Evolutionary conservation across 306 rosid species (phyloP).

Genomic region (Vigna hirtella): DNA sequence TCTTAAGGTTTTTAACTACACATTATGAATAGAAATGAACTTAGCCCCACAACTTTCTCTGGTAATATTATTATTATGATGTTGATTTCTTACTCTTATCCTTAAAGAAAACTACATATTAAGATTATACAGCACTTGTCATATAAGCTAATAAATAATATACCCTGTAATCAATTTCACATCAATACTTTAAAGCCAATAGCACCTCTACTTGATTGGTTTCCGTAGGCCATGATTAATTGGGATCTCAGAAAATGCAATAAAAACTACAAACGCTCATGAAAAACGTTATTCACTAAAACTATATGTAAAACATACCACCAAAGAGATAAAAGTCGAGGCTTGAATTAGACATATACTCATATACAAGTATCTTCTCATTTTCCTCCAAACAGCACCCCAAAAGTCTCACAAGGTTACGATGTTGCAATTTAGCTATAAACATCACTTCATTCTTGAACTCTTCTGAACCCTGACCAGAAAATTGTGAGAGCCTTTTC

Average conservation of each 20-base stretch:
- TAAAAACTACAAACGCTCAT: not conserved
- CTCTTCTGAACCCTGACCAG: conserved; percentile 67
- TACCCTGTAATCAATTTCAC: not conserved
- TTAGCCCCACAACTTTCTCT: not conserved
- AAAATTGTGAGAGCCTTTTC: conserved; percentile 61
- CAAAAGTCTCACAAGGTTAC: conserved; percentile 67
- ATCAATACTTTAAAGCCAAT: not conserved
- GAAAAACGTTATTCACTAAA: not conserved
- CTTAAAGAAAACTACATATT: not conserved
- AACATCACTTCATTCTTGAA: conserved; percentile 61
- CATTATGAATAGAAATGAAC: not conserved
- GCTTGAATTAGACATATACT: conserved; percentile 61
- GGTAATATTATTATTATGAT: not conserved
- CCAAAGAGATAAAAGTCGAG: conserved; percentile 59
- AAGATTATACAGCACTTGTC: not conserved
- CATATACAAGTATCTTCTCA: conserved; percentile 66
- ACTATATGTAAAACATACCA: conserved; percentile 41
- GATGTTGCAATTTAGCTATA: conserved; percentile 59
- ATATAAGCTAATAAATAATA: not conserved
- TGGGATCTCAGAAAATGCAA: too few species aligned
- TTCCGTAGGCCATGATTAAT: not conserved
- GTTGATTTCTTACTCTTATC: not conserved
- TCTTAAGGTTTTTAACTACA: too few species aligned
- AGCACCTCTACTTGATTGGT: not conserved
- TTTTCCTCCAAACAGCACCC: conserved; percentile 60